Evolutionary conservation across 805 yeast species (phyloP), one percentile per base, ranked within the genome.

Genomic region (Jamesozyma piceae): DNA sequence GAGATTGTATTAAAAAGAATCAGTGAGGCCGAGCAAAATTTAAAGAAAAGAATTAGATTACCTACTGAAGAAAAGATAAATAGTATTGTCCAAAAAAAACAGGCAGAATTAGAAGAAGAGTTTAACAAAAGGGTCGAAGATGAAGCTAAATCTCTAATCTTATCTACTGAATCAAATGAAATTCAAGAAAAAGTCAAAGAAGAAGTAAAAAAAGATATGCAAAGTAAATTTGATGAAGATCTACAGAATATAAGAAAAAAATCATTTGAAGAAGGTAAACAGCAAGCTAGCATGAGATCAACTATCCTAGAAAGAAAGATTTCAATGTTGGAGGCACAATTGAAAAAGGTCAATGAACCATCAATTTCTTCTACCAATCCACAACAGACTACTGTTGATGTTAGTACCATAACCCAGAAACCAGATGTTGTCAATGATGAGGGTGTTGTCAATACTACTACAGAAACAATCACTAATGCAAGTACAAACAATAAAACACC

Each of bases 11-110:
- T 34, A n/a, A 55, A 42, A 55, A 59, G 53, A 56, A 62, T 43
- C 17, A 60, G 65, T 43, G 62, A 67, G 36, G 64, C 70, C 20
- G 67, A 64, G 18, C 69, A 66, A 35, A 68, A 72, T 1, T 61
- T 72, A 34, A 63, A 64, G 37, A 71, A 75, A n/a, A 68, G 73
- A 31, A 71, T 73, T 34, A 74, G 73, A 53, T 19, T 41, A 26
- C 50, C 52, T 5, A 44, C 47, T 18, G 76, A 76, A 53, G 68
- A 69, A 40, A 80, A 74, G 45, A 69, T 80, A 58, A 72, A 75
- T 18, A 76, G 71, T 36, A 70, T 68, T 41, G 63, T 73, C 27
- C 75, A 72, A 47, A 58, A 54, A 30, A 68, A 67, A 26, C 55
- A 54, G 36, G 39, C 39, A 37, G 45, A 51, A 30, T 31, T 49